Conservation (phyloP, 805 yeast species). For the Candida oleophila region DNA sequence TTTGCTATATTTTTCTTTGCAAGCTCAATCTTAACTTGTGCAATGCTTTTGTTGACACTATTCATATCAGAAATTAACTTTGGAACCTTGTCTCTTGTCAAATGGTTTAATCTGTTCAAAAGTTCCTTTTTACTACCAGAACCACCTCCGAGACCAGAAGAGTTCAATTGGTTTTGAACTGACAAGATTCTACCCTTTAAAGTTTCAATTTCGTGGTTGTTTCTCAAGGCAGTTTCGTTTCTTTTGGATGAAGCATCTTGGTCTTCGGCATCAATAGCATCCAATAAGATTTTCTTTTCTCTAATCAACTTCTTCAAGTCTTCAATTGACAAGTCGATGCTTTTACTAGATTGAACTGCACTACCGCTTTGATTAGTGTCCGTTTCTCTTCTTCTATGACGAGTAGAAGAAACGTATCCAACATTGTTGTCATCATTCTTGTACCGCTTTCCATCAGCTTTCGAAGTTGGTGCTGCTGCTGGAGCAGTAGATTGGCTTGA, state of each 20-base stretch:
- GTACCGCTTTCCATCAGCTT: slow-evolving; percentile 36
- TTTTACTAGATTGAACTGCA: slow-evolving; percentile 16
- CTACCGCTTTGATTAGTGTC: slow-evolving; percentile 16
- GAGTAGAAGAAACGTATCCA: slow-evolving; percentile 68
- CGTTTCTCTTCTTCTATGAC: slow-evolving; percentile 44
- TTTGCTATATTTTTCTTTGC: slow-evolving; percentile 54
- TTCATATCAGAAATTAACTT: slow-evolving; percentile 62
- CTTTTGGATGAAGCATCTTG: slow-evolving; percentile 35
- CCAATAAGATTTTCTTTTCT: slow-evolving; percentile 69
- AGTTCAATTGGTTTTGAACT: slow-evolving; percentile 39
- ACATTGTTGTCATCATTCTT: slow-evolving; percentile 74
- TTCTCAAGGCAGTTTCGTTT: slow-evolving; percentile 37
- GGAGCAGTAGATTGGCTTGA: slow-evolving; percentile 15
- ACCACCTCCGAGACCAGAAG: slow-evolving; percentile 16
- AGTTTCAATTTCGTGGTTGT: slow-evolving; percentile 57
- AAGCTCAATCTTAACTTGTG: slow-evolving; percentile 62
- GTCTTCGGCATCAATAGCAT: slow-evolving; percentile 70
- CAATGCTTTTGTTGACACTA: slow-evolving; percentile 65
- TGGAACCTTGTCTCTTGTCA: slow-evolving; percentile 70
- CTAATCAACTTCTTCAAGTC: slow-evolving; percentile 63
- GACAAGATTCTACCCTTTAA: slow-evolving; percentile 60
- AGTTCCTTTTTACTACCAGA: slow-evolving; percentile 52
- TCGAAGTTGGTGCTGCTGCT: slow-evolving; percentile 9
- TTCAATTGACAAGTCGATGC: slow-evolving; percentile 43
- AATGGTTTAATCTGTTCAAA: slow-evolving; percentile 53